Base-by-base conservation (phyloP, 805 yeast genomes). In the Candida methanosorbosa region DNA sequence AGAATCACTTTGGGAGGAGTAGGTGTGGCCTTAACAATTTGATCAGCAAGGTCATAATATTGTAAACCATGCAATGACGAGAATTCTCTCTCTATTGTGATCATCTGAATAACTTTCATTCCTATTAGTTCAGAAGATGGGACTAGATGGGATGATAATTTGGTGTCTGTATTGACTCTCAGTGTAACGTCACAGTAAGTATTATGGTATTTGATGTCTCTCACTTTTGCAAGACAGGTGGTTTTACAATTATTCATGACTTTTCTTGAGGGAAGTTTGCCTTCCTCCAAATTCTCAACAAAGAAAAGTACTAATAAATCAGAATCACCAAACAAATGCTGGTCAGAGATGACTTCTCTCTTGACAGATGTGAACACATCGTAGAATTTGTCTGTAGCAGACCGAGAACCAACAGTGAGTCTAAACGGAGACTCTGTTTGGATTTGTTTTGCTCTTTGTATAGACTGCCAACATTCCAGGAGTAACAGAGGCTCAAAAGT, bases 391-490 rank as follows among this genome's bases (percentile, higher is more conserved):
- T 87, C 95, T 13, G 84, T 81, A 1, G 84, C 76, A 2, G 86
- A 72, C 45, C 96, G 70, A 24, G 86, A 82, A 4, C 94, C 97
- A 15, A 88, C 63, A 3, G 73, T 61, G 2, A 88, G 46, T 21
- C 68, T 69, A 52, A 88, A 80, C 1, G 94, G 87, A 5, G 47
- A 57, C 32, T 70, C 72, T 9, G 70, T 71, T 13, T 63, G 60
- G 14, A 82, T 74, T 33, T 74, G 75, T 41, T 81, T 77, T 0
- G 92, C 76, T 4, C 84, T 68, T 43, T 77, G 80, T 19, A 92
- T 72, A 0, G 85, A 81, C 49, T 88, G 95, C 97, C 97, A 94
- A 42, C 95, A 83, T 59, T 92, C 99, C 27, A 90, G 59, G 52
- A 88, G 59, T 29, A 92, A 61, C 29, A 92, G 64, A 0, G 98